Percentiles rank a stretch among this genome's conserved stretches.
Conservation (phyloP, 192 early-diverging fungal species). For the Spinellus fusiger region DNA sequence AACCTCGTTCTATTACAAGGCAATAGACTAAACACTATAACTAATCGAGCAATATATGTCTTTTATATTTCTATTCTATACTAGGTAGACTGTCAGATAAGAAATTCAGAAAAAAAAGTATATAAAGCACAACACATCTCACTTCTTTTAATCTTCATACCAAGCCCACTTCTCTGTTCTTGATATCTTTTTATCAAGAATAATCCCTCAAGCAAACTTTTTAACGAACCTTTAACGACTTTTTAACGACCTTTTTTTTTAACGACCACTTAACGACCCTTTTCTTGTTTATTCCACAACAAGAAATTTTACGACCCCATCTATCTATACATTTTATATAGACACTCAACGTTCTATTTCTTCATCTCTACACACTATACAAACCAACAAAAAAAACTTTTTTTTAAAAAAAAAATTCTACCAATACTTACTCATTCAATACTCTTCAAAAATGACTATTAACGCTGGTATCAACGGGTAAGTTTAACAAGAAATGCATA, state of each 20-base stretch:
- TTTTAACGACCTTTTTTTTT: conserved; percentile 3
- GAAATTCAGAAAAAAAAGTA: no score
- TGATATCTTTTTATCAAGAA: conserved; percentile 1
- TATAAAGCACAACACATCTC: no score
- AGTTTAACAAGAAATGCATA: neutral
- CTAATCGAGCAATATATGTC: no score
- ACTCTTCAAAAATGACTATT: conserved; percentile 20
- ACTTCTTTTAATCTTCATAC: neutral
- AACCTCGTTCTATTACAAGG: no score
- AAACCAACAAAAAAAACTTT: neutral
- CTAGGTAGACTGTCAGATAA: no score
- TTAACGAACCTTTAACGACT: conserved; percentile 12
- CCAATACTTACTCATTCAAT: neutral
- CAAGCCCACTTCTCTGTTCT: neutral
- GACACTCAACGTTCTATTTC: neutral
- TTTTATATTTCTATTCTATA: no score
- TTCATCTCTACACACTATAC: neutral
- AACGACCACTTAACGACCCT: neutral
- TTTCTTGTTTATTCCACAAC: neutral
- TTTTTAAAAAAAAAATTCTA: neutral
- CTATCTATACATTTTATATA: neutral
- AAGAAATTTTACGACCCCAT: neutral
- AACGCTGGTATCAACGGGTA: conserved; percentile 62
- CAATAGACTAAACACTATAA: no score
- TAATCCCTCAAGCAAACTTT: neutral